Evolutionary conservation across 139 green algal genomes (phyloP), one percentile per base, ranked within the genome.

Genomic region (Picochlorum sp.): DNA sequence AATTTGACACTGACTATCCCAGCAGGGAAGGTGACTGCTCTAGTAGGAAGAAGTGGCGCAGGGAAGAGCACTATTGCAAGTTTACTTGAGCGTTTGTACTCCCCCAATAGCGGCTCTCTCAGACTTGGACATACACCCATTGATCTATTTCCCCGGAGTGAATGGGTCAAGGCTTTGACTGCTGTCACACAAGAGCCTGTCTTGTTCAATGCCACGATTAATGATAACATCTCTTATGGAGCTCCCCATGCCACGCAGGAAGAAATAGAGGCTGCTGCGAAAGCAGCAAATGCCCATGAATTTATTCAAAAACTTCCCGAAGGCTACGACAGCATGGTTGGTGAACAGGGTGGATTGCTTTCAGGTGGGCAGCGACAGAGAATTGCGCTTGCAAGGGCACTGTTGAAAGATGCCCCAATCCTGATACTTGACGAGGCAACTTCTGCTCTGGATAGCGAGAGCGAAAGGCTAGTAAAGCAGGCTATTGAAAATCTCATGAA

Each of bases 191-290:
- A 94, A 62, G 86, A 94, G 62, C 80, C 86, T 13, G 77, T 90
- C 40, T 72, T 94, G 13, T 94, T 94, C 65, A 56, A 73, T 70
- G 85, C 80, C 22, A 91, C 68, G 58, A 88, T 94, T 10, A 75
- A 61, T 2, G 87, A 95, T 67, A 95, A 95, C 76, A 95, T 95
- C 25, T 67, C 71, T 0, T 95, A 95, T 52, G 85, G 78, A 54
- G 61, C 55, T 25, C 64, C 63, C 22, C 47, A 13, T 22, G 68
- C 60, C 55, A 66, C 33, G 30, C 37, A 57, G 37, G 64, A 57
- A 18, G 68, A 80, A 39, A 56, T 87, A 7, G 67, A 78, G 58
- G 51, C 37, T 12, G 83, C 83, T 8, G 81, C 81, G 1, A 54
- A 33, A 35, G 61, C 68, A 25, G 83, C 83, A 37, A 83, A 90